Percentiles rank a stretch among this genome's conserved stretches.
Conservation (phyloP, 176 grass and related monocot genomes). For the Avena atlantica region DNA sequence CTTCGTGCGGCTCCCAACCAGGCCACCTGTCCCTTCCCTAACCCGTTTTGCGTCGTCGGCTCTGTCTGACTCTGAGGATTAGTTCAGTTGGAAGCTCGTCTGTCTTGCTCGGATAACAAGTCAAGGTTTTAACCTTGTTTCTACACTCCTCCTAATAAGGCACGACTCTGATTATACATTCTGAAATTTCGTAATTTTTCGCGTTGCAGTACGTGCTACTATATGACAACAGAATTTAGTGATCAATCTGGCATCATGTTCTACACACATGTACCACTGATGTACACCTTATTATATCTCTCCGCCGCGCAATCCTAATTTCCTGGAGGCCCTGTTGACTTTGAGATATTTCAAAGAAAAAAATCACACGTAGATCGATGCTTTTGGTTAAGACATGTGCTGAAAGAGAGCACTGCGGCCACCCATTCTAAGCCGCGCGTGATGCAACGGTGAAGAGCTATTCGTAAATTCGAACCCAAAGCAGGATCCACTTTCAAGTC, state of each 20-base stretch:
- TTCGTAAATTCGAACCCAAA: background rate
- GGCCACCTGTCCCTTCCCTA: constrained; percentile 37
- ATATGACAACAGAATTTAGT: background rate
- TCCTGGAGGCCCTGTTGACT: background rate
- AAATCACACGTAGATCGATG: background rate
- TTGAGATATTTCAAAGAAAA: background rate
- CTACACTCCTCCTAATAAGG: background rate
- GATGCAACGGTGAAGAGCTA: background rate
- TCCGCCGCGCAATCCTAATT: background rate
- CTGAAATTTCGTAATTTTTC: background rate
- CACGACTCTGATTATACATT: too few relatives aligned
- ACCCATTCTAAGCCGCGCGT: background rate
- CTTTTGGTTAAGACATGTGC: constrained; percentile 2
- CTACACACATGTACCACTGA: too few relatives aligned
- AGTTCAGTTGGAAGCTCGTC: background rate
- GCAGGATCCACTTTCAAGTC: background rate
- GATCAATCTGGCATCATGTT: background rate
- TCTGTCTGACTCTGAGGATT: too few relatives aligned
- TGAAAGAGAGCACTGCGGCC: constrained; percentile 35
- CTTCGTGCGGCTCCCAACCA: background rate
- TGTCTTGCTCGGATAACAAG: background rate
- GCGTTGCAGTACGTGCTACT: background rate
- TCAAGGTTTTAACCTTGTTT: background rate
- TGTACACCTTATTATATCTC: background rate
- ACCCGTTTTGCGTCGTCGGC: background rate